Conservation (phyloP, 768 basidiomycete genomes). For the Podaxis sp. region DNA sequence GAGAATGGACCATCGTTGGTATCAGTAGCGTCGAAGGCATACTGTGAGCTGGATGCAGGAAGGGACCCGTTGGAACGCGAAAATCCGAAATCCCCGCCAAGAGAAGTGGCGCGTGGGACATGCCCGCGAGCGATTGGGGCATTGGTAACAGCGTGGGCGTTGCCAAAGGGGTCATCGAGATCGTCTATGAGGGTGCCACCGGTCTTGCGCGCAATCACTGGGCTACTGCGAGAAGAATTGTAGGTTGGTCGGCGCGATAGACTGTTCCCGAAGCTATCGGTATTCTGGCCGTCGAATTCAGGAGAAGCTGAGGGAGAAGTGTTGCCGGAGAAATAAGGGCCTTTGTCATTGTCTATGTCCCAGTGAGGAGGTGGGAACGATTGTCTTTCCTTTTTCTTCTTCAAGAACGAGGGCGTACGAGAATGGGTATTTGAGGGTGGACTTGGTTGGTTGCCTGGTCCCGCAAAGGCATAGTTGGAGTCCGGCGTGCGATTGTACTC, state of each 20-base stretch:
- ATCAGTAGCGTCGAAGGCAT: background rate
- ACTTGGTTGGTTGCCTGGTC: constrained; percentile 40
- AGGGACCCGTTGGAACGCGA: background rate
- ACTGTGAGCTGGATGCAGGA: background rate
- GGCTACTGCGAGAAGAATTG: background rate
- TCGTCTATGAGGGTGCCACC: constrained; percentile 7
- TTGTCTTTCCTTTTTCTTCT: constrained; percentile 49
- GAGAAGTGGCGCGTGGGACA: constrained; percentile 1
- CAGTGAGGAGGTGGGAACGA: constrained; percentile 67
- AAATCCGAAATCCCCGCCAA: background rate
- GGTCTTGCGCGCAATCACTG: background rate
- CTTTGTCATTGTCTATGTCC: constrained; percentile 48
- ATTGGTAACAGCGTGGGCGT: background rate
- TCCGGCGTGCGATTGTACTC: constrained; percentile 30
- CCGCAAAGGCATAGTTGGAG: constrained; percentile 58
- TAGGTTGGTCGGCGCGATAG: constrained; percentile 5
- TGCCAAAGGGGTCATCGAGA: constrained; percentile 14
- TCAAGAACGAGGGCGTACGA: constrained; percentile 32
- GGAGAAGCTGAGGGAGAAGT: constrained; percentile 1
- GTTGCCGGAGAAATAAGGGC: constrained; percentile 52
- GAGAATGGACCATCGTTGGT: background rate
- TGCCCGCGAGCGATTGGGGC: background rate
- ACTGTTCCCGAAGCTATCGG: background rate
- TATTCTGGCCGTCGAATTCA: background rate
- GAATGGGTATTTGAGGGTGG: constrained; percentile 16